Evolutionary conservation across 208 protist genomes (phyloP), one percentile per base, ranked within the genome.

Genomic region (Willaertia magna): DNA sequence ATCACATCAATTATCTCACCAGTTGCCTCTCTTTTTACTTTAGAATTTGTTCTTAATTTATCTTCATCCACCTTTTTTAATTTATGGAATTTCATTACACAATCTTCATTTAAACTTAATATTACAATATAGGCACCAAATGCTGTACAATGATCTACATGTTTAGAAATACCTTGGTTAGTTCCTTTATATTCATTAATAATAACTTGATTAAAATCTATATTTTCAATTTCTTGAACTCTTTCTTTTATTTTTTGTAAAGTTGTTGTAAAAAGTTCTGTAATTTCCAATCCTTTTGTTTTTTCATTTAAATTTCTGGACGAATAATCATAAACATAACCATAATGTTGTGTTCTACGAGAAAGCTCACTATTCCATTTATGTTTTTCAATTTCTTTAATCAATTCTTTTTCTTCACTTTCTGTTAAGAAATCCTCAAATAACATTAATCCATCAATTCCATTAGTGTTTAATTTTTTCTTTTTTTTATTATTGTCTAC

Each of bases 371-470:
- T 16, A 3, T 42, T n/a, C 46, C 22, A 34, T 14, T 82, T 20
- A 20, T 82, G 2, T 14, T 30, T 4, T 7, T 47, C 46, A 4
- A 82, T 46, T 47, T 51, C 7, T 11, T 82, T 22, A 4, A 82
- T 47, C 0, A 82, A 34, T n/a, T 49, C 16, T 4, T 30, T n/a
- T 51, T 82, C 76, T 82, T 82, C 30, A 6, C 52, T n/a, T 52
- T 82, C 44, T 52, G 76, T 82, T 6, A 82, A 40, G 44, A 82
- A 82, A 51, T 82, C 26, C 22, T 82, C 46, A 51, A 82, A 52
- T 6, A 82, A 4, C 0, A 42, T 39, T 4, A 82, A 40, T 18
- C 76, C 76, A 44, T 43, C 44, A 82, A 82, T 67, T 67, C 34
- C 55, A n/a, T n/a, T n/a, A n/a, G n/a, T n/a, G n/a, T n/a, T n/a